A percentile compares a stretch with the other conserved stretches of the same genome.
These are phyloP conservation scores for Juglanconis oblonga DNA, from an alignment of 2,329 filamentous ascomycete species.

Conservation along the genomic window DNA sequence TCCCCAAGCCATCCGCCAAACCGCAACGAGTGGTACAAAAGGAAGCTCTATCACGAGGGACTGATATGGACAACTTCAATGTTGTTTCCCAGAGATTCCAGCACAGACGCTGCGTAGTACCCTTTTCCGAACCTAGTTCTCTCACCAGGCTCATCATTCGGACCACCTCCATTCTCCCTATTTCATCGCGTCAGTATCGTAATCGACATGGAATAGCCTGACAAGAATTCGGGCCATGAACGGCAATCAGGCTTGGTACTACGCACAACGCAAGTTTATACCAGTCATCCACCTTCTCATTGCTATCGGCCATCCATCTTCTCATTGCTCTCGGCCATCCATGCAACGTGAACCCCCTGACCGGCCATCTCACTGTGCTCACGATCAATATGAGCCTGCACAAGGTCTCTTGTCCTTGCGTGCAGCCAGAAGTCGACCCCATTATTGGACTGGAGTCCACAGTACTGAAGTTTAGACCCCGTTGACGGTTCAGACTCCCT, in stretches of 20 bases:
- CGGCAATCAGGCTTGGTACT: neutral
- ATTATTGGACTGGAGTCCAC: neutral
- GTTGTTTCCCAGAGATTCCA: neutral
- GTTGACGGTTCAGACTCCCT: neutral
- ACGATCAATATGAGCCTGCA: neutral
- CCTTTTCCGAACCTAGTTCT: neutral
- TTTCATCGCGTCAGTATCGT: neutral
- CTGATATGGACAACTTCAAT: neutral
- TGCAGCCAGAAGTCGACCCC: neutral
- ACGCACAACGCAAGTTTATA: neutral
- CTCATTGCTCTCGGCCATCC: neutral
- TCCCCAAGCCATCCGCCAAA: too few relatives aligned
- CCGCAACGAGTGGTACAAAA: too few relatives aligned
- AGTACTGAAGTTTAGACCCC: neutral
- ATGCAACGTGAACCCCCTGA: neutral
- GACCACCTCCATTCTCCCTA: neutral
- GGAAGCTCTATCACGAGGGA: neutral
- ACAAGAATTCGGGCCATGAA: neutral
- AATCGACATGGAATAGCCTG: neutral
- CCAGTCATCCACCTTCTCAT: neutral
- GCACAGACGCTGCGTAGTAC: neutral
- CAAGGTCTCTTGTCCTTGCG: neutral
- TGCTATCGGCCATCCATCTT: neutral
- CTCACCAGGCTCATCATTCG: neutral
- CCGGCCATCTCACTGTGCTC: neutral